Conservation (phyloP, 2,329 filamentous ascomycete genomes). For the Pseudogymnoascus pannorum region DNA sequence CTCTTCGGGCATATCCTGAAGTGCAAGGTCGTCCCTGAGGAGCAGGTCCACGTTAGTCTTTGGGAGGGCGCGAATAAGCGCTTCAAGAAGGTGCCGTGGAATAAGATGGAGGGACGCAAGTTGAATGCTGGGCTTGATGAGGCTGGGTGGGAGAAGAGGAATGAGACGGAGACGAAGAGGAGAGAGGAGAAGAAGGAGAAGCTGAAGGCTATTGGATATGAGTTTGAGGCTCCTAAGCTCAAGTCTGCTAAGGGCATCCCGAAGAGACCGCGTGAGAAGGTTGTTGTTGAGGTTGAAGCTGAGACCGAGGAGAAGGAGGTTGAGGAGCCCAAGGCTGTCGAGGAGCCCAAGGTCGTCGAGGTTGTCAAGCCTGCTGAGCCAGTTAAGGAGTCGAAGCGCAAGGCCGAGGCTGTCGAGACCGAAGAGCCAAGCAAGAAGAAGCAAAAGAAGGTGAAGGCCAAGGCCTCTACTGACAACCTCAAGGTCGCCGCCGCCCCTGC, state of each 20-base stretch:
- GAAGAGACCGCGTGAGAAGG: constrained; percentile 29
- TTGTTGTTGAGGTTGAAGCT: constrained; percentile 19
- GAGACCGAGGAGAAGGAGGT: constrained; percentile 26
- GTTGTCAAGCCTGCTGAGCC: constrained; percentile 18
- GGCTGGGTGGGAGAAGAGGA: constrained; percentile 69
- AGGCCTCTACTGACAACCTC: constrained; percentile 14
- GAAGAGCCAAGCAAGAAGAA: constrained; percentile 11
- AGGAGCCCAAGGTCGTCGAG: constrained; percentile 13
- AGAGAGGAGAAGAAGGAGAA: constrained; percentile 63
- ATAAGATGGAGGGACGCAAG: constrained; percentile 71
- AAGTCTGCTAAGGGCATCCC: constrained; percentile 54
- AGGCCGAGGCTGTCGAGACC: constrained; percentile 21
- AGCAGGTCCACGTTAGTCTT: constrained; percentile 70
- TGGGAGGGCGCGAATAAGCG: constrained; percentile 88
- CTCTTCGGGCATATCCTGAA: constrained; percentile 91
- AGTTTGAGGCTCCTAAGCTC: constrained; percentile 66
- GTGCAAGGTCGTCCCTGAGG: constrained; percentile 69
- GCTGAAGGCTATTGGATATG: constrained; percentile 75
- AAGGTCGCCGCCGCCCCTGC: background rate
- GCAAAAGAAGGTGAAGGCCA: constrained; percentile 19
- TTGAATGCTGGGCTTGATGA: constrained; percentile 67
- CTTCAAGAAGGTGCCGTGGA: constrained; percentile 83
- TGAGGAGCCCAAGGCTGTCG: constrained; percentile 20
- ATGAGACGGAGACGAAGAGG: constrained; percentile 64
- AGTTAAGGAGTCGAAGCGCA: constrained; percentile 25